Evolutionary conservation across 192 early-diverging fungal species (phyloP), one percentile per base, ranked within the genome.

Genomic region (Coemansia interrupta): DNA sequence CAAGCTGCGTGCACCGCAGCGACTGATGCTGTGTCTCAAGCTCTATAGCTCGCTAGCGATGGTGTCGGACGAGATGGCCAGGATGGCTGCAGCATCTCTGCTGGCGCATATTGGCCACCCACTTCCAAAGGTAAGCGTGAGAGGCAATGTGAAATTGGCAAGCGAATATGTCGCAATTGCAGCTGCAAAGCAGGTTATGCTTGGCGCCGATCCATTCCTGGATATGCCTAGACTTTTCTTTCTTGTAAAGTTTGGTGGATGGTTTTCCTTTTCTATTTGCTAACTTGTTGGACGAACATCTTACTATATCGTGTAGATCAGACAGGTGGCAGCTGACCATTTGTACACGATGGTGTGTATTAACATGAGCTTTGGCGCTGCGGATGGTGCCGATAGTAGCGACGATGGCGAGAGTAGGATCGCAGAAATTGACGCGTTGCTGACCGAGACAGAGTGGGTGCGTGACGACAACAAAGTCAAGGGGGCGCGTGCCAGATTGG

Each of bases 321-420:
- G 75, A 53, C 75, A 78, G 24, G 30, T 55, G 51, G 75, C 75
- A 44, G 69, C 65, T 56, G 75, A 78, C 60, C 69, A 72, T 32
- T 55, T 72, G 44, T 78, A 62, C 47, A 63, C 58, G 13, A 51
- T 62, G 50, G 42, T 72, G 30, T 78, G 75, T 56, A 72, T 78
- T 5, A 67, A 78, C 50, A 36, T 36, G 69, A 66, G 47, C 63
- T 61, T n/a, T 43, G 46, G 9, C 32, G 32, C 32, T 7, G 10
- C 3, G 3, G 32, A 36, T 36, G 32, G 32, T n/a, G n/a, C n/a
- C 32, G 32, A 26, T 26, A 4, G n/a, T n/a, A n/a, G n/a, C n/a
- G n/a, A 7, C 32, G 32, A 36, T 36, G 10, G 32, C 32, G 69
- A 63, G 7, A 52, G 60, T 14, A 40, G 24, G 9, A 58, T 47